Percentiles rank a stretch among this genome's conserved stretches.
phyloP scores from a whole-genome alignment of 1,284 basidiomycete genomes.

The Gomphus bonarii region DNA sequence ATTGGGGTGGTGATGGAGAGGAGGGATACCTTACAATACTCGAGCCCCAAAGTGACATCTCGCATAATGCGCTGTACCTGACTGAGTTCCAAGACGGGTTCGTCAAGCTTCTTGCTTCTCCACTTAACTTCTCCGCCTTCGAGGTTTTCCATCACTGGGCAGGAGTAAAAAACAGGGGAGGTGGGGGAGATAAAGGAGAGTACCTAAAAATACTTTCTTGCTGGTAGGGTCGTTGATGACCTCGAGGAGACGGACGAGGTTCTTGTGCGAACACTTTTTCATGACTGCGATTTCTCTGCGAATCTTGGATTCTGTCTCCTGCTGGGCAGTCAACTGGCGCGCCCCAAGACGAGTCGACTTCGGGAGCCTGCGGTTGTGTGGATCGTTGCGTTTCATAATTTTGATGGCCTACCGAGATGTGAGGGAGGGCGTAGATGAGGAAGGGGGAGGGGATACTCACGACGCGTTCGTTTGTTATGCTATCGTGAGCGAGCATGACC shows the following conservation, averaged over 20 bases:
- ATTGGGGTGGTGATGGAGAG: slow-evolving; percentile 10
- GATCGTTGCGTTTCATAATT: slow-evolving; percentile 56
- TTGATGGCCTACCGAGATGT: slow-evolving; percentile 62
- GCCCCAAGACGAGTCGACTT: slow-evolving; percentile 11
- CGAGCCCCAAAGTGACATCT: slow-evolving; percentile 87
- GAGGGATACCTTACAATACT: slow-evolving; percentile 59
- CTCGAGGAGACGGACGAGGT: slow-evolving; percentile 87
- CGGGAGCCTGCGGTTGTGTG: slow-evolving; percentile 26
- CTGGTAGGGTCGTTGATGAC: slow-evolving; percentile 91
- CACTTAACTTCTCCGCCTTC: slow-evolving; percentile 91
- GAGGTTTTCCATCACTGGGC: slow-evolving; percentile 88
- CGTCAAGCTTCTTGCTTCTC: slow-evolving; percentile 46
- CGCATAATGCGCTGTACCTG: slow-evolving; percentile 83
- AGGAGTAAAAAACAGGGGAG: slow-evolving; percentile 11
- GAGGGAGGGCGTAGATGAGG: neutral
- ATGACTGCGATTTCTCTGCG: slow-evolving; percentile 94
- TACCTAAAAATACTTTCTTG: slow-evolving; percentile 90
- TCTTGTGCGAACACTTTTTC: slow-evolving; percentile 89
- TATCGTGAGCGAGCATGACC: slow-evolving; percentile 63
- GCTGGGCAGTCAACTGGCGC: slow-evolving; percentile 22
- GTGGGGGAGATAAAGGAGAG: slow-evolving; percentile 21
- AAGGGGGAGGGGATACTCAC: slow-evolving; percentile 1
- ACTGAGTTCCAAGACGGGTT: slow-evolving; percentile 70
- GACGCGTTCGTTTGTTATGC: slow-evolving; percentile 30
- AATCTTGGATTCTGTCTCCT: slow-evolving; percentile 67